These are phyloP conservation scores for Hypoxylon subgilvum DNA, from an alignment of 495 filamentous ascomycete genomes.

Conservation along the genomic window DNA sequence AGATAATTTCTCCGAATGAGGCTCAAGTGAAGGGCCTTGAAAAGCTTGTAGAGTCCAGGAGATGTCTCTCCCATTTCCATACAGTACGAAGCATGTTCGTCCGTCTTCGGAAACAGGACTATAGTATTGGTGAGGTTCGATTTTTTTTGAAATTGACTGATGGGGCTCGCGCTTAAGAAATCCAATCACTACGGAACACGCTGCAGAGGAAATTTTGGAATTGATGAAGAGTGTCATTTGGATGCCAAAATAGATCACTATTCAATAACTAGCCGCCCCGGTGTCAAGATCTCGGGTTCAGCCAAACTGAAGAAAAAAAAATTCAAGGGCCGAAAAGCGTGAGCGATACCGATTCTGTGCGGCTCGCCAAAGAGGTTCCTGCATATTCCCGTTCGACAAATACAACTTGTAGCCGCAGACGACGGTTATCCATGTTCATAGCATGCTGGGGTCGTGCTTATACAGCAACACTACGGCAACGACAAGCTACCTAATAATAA, in stretches of 20 bases:
- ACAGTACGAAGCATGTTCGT: conserved; percentile 19
- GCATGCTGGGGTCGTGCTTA: conserved; percentile 32
- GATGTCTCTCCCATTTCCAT: conserved; percentile 16
- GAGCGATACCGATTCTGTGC: conserved; percentile 5
- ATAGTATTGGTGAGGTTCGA: conserved; percentile 26
- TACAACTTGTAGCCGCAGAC: conserved; percentile 16
- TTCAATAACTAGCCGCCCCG: conserved; percentile 19
- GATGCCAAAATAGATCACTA: conserved; percentile 16
- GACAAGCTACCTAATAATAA: conserved; percentile 1
- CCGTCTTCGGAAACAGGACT: not conserved
- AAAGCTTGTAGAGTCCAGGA: conserved; percentile 12
- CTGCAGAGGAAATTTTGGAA: conserved; percentile 15
- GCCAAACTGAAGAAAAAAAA: conserved; percentile 9
- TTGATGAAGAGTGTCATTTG: conserved; percentile 30
- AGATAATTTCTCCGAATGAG: conserved; percentile 31
- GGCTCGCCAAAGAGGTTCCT: conserved; percentile 12
- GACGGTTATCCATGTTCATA: conserved; percentile 29
- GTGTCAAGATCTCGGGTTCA: conserved; percentile 7
- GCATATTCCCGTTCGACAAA: conserved; percentile 19
- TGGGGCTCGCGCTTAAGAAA: conserved; percentile 29
- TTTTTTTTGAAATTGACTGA: conserved; percentile 27
- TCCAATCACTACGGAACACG: conserved; percentile 34
- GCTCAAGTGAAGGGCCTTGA: conserved; percentile 14
- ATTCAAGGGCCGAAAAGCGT: conserved; percentile 11
- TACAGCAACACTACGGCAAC: conserved; percentile 30